These are phyloP conservation scores for Populus hybrid DNA, from an alignment of 441 rosid genomes.

Conservation along the genomic window DNA sequence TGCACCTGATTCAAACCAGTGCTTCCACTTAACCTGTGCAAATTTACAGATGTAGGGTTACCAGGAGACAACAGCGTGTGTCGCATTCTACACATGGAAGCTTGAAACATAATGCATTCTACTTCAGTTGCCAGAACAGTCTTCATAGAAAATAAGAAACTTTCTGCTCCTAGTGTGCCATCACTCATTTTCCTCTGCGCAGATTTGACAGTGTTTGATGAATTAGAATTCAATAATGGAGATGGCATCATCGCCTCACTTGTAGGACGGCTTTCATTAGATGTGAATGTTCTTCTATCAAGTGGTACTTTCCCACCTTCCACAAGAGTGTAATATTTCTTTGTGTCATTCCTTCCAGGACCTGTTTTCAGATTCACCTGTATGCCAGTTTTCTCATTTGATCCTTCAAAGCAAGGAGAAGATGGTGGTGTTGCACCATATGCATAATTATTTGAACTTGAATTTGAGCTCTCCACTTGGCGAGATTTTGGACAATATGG, in stretches of 20 bases:
- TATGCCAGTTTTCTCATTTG: constrained; percentile 58
- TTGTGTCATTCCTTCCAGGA: constrained; percentile 45
- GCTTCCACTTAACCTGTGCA: constrained; percentile 63
- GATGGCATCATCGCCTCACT: constrained; percentile 48
- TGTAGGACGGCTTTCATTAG: constrained; percentile 41
- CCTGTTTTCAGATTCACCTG: constrained; percentile 45
- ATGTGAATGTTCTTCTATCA: constrained; percentile 39
- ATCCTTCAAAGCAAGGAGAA: constrained; percentile 59
- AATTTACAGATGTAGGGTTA: constrained; percentile 43
- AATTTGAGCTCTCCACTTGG: constrained; percentile 66
- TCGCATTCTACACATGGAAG: constrained; percentile 90
- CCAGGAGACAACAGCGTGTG: constrained; percentile 60
- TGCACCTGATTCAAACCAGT: constrained; percentile 64
- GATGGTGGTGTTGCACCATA: constrained; percentile 91
- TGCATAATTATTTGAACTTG: constrained; percentile 62
- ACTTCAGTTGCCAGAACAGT: constrained; percentile 84
- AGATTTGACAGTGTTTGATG: constrained; percentile 52
- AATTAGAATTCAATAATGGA: constrained; percentile 53
- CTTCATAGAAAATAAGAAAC: constrained; percentile 54
- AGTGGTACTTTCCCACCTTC: constrained; percentile 53
- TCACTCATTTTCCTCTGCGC: constrained; percentile 51
- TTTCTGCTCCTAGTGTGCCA: constrained; percentile 51
- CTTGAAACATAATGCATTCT: constrained; percentile 89
- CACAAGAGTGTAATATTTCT: constrained; percentile 69
- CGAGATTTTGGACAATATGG: constrained; percentile 89